Base-by-base conservation (phyloP, 495 filamentous ascomycete species). In the Tuber borchii region DNA sequence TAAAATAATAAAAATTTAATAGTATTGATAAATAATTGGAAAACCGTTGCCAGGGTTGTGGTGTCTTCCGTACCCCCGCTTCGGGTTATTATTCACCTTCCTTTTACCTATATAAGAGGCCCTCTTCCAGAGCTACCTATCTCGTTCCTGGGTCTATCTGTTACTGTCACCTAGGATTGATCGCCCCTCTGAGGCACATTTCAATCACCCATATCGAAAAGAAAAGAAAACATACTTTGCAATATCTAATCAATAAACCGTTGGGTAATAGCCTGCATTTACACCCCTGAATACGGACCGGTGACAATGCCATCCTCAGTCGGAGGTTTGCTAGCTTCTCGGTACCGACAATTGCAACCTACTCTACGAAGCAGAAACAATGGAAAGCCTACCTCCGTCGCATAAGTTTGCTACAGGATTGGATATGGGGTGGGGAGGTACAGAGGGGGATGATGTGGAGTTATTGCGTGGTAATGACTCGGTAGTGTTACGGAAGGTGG, bases 21-120 rank as follows among this genome's bases (percentile, higher is more conserved):
- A 65, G 56, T 34, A 4, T 65, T 65, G 26, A 65, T 65, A 65
- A 34, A 65, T 65, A 31, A 65, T 65, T 31, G 26, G 56, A 26
- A 65, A 34, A 14, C 16, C 26, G 56, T 26, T 65, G 56, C 34
- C 14, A 65, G 56, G 56, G 56, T 34, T 65, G 56, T 34, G 26
- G 26, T 65, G 56, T 31, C 26, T 34, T 65, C 56, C 5, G 26
- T 34, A 8, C 56, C 31, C 51, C 56, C 56, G 56, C 56, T 65
- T 34, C 26, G 14, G 14, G 4, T 65, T 34, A 65, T 65, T 65
- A 73, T 61, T 73, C 70, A 72, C 37, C 44, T 75, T 71, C 73
- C 10, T 48, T 69, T 69, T 79, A 79, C 69, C 76, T 79, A 75
- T 76, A 79, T 79, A 79, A 79, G 73, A 65, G 78, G 75, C 73